These are phyloP conservation scores for Dillenia suffruticosa DNA, from an alignment of 164 flowering plant genomes.

Conservation along the genomic window DNA sequence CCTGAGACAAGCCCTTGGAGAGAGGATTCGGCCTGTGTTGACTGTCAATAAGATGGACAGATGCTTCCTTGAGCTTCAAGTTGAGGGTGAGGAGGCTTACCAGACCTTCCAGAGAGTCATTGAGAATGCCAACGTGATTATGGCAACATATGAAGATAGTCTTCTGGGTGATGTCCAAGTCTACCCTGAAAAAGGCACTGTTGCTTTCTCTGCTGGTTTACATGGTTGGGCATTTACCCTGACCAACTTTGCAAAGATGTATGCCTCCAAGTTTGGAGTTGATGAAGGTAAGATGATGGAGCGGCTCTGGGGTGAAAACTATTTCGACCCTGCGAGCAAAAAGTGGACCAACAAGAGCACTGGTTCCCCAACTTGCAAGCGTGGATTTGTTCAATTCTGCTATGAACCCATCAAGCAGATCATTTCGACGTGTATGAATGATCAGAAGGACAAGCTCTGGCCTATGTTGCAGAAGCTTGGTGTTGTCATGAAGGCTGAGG, in stretches of 20 bases:
- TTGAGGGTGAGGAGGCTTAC: conserved; percentile 25
- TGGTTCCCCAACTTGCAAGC: conserved; percentile 28
- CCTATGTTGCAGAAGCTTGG: conserved; percentile 29
- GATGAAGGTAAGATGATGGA: conserved; percentile 10
- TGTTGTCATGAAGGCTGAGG: conserved; percentile 27
- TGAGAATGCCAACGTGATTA: conserved; percentile 21
- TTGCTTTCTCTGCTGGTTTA: conserved; percentile 18
- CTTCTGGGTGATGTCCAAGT: conserved; percentile 15
- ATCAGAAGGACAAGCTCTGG: conserved; percentile 33
- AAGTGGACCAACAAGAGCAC: conserved; percentile 33
- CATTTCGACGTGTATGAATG: conserved; percentile 34
- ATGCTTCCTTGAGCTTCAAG: conserved; percentile 24
- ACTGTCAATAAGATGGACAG: conserved; percentile 25
- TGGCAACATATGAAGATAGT: conserved; percentile 15
- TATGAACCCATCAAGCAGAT: conserved; percentile 35
- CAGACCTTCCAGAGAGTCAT: conserved; percentile 17
- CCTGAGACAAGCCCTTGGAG: conserved; percentile 22
- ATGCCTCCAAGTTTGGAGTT: conserved; percentile 13
- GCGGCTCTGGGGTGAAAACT: conserved; percentile 35
- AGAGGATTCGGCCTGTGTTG: conserved; percentile 14
- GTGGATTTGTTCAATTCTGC: conserved; percentile 34
- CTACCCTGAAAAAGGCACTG: conserved; percentile 17
- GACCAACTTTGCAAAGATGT: conserved; percentile 17
- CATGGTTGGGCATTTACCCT: conserved; percentile 19
- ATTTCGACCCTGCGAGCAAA: conserved; percentile 28